phyloP scores from a whole-genome alignment of 148 eudicot species.

The Vaccinium darrowii region DNA sequence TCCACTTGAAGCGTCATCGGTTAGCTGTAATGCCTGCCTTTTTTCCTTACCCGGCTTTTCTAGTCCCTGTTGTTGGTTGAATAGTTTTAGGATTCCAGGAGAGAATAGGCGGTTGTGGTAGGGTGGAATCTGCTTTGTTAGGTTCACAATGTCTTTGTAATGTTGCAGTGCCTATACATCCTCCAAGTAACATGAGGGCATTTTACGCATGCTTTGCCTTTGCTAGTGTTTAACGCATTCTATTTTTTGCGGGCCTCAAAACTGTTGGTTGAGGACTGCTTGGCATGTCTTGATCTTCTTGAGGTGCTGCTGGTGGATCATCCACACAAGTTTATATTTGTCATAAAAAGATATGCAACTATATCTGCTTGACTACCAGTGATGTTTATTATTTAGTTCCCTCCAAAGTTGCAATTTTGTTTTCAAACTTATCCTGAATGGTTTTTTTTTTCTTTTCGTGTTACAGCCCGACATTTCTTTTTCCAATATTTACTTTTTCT shows the following conservation, averaged over 20 bases:
- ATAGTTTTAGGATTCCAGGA: not conserved
- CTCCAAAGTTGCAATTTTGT: not conserved
- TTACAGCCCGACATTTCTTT: too few relatives aligned
- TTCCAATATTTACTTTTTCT: too few relatives aligned
- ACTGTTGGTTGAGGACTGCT: conserved; percentile 69
- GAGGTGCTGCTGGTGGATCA: conserved; percentile 82
- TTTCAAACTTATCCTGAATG: conserved; percentile 2
- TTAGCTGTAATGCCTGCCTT: not conserved
- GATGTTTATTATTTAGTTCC: not conserved
- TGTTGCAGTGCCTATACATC: not conserved
- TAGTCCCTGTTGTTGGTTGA: not conserved
- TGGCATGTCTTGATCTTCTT: conserved; percentile 80
- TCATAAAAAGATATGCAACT: not conserved
- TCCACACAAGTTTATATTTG: conserved; percentile 58
- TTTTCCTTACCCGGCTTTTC: not conserved
- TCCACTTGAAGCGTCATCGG: not conserved
- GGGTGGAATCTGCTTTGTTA: not conserved
- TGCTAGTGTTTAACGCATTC: not conserved
- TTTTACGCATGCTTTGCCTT: not conserved
- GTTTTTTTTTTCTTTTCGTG: conserved; percentile 1
- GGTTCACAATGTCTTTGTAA: not conserved
- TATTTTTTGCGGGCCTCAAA: conserved; percentile 60
- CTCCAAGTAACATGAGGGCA: not conserved
- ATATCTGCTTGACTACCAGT: not conserved
- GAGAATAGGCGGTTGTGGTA: not conserved